These are phyloP conservation scores for Fusarium sp. DNA, from an alignment of 2,329 filamentous ascomycete species.

Conservation along the genomic window DNA sequence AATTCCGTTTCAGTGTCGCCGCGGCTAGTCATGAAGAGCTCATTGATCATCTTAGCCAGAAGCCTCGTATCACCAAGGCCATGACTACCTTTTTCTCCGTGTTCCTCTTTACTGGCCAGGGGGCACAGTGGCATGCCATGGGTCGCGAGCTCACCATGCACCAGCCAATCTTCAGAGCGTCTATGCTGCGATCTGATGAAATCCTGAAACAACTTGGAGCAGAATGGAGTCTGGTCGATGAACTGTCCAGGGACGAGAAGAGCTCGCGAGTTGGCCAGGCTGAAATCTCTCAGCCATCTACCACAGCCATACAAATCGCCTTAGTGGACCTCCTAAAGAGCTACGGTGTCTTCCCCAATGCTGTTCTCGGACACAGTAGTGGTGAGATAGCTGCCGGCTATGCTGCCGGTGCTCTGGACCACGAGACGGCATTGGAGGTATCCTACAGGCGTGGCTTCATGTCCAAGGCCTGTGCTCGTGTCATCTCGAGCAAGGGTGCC, in stretches of 20 bases:
- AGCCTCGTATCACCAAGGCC: conserved; percentile 14
- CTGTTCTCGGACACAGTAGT: conserved; percentile 51
- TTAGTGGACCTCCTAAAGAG: conserved; percentile 51
- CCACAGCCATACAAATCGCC: conserved; percentile 55
- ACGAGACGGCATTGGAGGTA: conserved; percentile 16
- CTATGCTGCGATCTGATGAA: conserved; percentile 2
- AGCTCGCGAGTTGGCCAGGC: conserved; percentile 46
- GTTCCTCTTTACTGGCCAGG: conserved; percentile 50
- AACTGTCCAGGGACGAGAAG: conserved; percentile 27
- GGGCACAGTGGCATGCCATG: conserved; percentile 50
- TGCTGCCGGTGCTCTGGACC: conserved; percentile 27
- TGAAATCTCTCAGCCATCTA: conserved; percentile 51
- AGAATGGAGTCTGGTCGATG: conserved; percentile 37
- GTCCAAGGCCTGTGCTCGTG: conserved; percentile 13
- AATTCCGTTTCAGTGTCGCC: conserved; percentile 8
- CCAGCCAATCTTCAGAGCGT: conserved; percentile 14
- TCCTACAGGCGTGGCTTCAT: conserved; percentile 18
- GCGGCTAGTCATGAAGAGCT: conserved; percentile 7
- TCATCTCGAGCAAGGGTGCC: conserved; percentile 36
- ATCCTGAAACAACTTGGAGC: conserved; percentile 9
- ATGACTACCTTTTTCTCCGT: conserved; percentile 7
- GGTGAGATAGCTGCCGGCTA: conserved; percentile 55
- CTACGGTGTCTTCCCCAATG: conserved; percentile 43
- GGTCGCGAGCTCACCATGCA: conserved; percentile 34
- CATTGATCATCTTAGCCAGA: conserved; percentile 2